A percentile compares a stretch with the other conserved stretches of the same genome.
Conservation (phyloP, 257 asterid genomes). For the Orobanche coerulescens region DNA sequence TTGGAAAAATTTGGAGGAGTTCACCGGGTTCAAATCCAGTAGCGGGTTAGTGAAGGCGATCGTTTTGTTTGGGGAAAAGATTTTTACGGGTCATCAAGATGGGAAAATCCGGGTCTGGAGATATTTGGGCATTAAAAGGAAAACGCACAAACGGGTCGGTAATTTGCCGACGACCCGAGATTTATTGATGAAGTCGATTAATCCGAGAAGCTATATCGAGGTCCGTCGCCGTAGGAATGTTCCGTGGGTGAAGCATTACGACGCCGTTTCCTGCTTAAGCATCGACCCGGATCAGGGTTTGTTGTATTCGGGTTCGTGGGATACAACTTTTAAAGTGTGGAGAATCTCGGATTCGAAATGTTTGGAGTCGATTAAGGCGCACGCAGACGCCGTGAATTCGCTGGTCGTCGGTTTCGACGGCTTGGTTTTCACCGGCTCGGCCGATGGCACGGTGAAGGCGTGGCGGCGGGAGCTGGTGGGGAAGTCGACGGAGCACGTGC, state of each 20-base stretch:
- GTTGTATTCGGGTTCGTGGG: constrained; percentile 90
- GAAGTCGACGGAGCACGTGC: constrained; percentile 39
- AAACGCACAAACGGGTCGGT: constrained; percentile 49
- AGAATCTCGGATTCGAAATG: constrained; percentile 71
- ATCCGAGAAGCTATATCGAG: constrained; percentile 64
- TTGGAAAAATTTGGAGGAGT: constrained; percentile 64
- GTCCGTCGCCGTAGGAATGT: constrained; percentile 47
- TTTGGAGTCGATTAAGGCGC: constrained; percentile 63
- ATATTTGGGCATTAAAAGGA: constrained; percentile 26
- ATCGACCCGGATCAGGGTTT: constrained; percentile 46
- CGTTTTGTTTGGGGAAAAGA: constrained; percentile 37
- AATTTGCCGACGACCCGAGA: constrained; percentile 67
- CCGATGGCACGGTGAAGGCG: constrained; percentile 86
- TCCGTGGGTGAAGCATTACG: constrained; percentile 81
- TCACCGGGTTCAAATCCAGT: constrained; percentile 63
- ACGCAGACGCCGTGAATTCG: constrained; percentile 73
- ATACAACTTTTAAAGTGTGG: constrained; percentile 83
- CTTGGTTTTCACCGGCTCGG: constrained; percentile 69
- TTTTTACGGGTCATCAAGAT: constrained; percentile 85
- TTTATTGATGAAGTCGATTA: constrained; percentile 42
- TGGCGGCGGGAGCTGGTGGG: constrained; percentile 79
- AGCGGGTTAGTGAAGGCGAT: constrained; percentile 85
- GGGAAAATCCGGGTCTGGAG: constrained; percentile 87
- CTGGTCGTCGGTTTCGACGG: constrained; percentile 56
- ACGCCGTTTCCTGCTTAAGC: constrained; percentile 71